Base-by-base conservation (phyloP, 2,329 filamentous ascomycete species). In the Cladosporium phlei region DNA sequence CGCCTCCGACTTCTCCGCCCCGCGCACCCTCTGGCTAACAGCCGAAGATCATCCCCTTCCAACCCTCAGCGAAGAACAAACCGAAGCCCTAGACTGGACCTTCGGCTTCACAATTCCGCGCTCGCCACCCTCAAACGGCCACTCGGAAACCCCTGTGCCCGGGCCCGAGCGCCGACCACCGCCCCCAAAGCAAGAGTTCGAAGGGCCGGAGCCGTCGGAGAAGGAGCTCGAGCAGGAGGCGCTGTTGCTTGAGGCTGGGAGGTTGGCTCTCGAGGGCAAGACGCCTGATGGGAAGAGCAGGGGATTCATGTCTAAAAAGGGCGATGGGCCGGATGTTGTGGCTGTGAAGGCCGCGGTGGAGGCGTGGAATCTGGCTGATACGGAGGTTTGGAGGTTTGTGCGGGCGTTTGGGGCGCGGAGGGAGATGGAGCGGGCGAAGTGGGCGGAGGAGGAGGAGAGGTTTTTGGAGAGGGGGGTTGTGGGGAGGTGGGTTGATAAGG, bases 21-120 rank as follows among this genome's bases (percentile, higher is more conserved):
- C 80, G 0, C 81, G 80, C 55, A 82, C 83, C 0, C 72, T 96
- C 16, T 96, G 90, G 90, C 71, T 95, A 16, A 85, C 83, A 0
- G 86, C 87, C n/a, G 82, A 86, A 59, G 72, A 73, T 11, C 68
- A 75, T 1, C 67, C 72, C 5, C 1, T 19, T 6, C 16, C 25
- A 21, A 47, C 55, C 42, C 52, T 57, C 39, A 64, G 51, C 50
- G 58, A 52, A 28, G 60, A 65, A 20, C 66, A 83, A 6, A 70
- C 94, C 9, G 63, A 66, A 27, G 66, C 83, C 4, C 71, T 95
- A 2, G 85, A 91, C 61, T 97, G 89, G 88, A 78, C 85, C 55
- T 88, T 97, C 62, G 93, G 91, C 45, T 97, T 97, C 66, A 72
- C 75, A 11, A 75, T 96, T 8, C 87, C 90, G 2, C 73, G 75